Evolutionary conservation across 768 basidiomycete genomes (phyloP).

Genomic region (Amanita rimosa): DNA sequence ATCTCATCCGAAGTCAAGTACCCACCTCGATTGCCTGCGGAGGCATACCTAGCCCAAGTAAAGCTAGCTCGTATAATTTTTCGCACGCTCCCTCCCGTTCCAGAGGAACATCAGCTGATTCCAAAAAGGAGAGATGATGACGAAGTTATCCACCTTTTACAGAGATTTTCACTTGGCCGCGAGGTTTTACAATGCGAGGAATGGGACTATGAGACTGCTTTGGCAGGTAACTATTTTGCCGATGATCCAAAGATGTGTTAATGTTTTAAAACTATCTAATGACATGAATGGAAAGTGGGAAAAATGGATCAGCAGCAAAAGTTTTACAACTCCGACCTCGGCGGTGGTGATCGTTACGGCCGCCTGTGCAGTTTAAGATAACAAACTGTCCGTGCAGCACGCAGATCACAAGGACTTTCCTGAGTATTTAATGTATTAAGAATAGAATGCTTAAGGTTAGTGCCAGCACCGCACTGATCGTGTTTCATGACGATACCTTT

Average conservation of each 20-base stretch:
- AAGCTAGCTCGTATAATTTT: slow-evolving; percentile 54
- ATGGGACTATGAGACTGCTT: slow-evolving; percentile 32
- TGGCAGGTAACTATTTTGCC: slow-evolving; percentile 55
- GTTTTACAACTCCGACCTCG: too few relatives aligned
- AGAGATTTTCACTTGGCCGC: slow-evolving; percentile 37
- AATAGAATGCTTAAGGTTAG: too few relatives aligned
- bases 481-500: too few relatives aligned
- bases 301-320: too few relatives aligned
- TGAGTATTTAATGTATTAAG: too few relatives aligned
- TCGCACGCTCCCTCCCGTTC: slow-evolving; percentile 51
- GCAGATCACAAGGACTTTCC: too few relatives aligned
- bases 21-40: slow-evolving; percentile 31
- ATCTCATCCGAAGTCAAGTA: slow-evolving; percentile 41
- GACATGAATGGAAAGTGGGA: neutral
- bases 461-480: too few relatives aligned
- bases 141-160: slow-evolving; percentile 33
- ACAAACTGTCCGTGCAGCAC: too few relatives aligned
- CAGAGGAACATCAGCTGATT: slow-evolving; percentile 26
- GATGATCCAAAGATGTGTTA: slow-evolving; percentile 37
- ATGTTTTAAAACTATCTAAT: neutral
- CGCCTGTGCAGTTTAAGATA: too few relatives aligned
- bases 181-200: slow-evolving; percentile 20
- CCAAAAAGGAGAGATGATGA: slow-evolving; percentile 27
- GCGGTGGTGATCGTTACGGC: too few relatives aligned
- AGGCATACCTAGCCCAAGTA: slow-evolving; percentile 56